Evolutionary conservation across 805 yeast genomes (phyloP), one percentile per base, ranked within the genome.

Genomic region (Dipodascopsis uninucleata): DNA sequence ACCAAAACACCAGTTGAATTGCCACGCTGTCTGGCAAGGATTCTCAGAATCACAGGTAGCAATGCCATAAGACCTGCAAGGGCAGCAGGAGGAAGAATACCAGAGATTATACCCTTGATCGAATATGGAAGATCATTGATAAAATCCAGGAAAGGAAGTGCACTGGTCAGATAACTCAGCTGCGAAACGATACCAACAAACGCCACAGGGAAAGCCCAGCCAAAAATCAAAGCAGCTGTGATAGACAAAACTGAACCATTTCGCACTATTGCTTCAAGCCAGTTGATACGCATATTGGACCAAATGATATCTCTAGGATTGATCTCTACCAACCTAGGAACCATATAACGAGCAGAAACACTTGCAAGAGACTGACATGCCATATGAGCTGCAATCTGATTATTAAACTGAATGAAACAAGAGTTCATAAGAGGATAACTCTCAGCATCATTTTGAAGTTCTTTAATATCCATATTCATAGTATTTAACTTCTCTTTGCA

Each of bases 121-220:
- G 44, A 38, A 5, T 69, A 70, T 0, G 52, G 28, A 69, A 88
- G 71, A 41, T 83, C 78, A 60, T 82, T 70, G 58, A 90, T 75
- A 67, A 85, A 90, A 34, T 71, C 66, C 60, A 90, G 74, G 71
- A 86, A 93, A 3, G 72, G 86, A 31, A 90, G 75, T 49, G 77
- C 79, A 20, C 74, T 69, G 23, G 85, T 85, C 61, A 88, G 71
- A 59, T 75, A 81, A 53, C 81, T 79, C 57, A 90, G 68, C 55
- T 87, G 95, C 0, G 94, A 78, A 0, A 88, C 65, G 24, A 86
- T 65, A 0, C 90, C 88, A 14, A 86, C 78, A 46, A 84, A 71
- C 0, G 95, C 86, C 1, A 87, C 90, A 0, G 96, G 96, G 1
- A 87, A 62, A 1, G 86, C 85, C 81, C 95, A 88, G 1, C 77